These are phyloP conservation scores for Heliamphora ciliata DNA, from an alignment of 179 eudicot genomes.

Conservation along the genomic window DNA sequence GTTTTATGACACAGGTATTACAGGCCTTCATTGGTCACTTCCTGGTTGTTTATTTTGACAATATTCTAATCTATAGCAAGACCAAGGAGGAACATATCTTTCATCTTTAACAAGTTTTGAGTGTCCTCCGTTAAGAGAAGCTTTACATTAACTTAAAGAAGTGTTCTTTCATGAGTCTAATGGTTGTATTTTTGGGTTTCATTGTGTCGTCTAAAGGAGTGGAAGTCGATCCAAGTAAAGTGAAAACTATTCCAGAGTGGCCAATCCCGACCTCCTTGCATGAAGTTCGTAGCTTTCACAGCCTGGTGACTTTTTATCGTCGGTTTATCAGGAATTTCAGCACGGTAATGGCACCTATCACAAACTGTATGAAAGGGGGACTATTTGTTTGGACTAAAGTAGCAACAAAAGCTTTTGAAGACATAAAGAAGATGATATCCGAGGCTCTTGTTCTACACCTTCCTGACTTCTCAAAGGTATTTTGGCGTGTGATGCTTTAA, in stretches of 20 bases:
- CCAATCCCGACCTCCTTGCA: background rate
- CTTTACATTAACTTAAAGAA: background rate
- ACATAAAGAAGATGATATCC: background rate
- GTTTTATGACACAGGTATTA: too few species aligned
- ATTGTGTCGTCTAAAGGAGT: background rate
- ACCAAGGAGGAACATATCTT: background rate
- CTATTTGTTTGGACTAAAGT: conserved; percentile 2
- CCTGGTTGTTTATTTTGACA: too few species aligned
- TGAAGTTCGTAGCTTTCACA: conserved; percentile 11
- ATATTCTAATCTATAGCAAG: conserved; percentile 3
- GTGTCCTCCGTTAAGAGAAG: background rate
- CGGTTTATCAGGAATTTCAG: conserved; percentile 13
- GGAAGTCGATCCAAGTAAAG: conserved; percentile 7
- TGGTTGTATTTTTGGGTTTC: conserved; percentile 1
- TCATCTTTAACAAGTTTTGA: background rate
- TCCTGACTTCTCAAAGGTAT: conserved; percentile 2
- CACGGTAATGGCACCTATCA: conserved; percentile 13
- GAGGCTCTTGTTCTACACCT: conserved; percentile 7
- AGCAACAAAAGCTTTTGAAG: too few species aligned
- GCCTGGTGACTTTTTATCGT: conserved; percentile 9
- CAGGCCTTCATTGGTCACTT: too few species aligned
- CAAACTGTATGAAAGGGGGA: conserved; percentile 13
- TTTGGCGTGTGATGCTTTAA: conserved; percentile 8
- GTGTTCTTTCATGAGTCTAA: conserved; percentile 4
- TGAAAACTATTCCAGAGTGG: background rate